Evolutionary conservation across 106 monocot species (phyloP).

Genomic region (Allium fistulosum): DNA sequence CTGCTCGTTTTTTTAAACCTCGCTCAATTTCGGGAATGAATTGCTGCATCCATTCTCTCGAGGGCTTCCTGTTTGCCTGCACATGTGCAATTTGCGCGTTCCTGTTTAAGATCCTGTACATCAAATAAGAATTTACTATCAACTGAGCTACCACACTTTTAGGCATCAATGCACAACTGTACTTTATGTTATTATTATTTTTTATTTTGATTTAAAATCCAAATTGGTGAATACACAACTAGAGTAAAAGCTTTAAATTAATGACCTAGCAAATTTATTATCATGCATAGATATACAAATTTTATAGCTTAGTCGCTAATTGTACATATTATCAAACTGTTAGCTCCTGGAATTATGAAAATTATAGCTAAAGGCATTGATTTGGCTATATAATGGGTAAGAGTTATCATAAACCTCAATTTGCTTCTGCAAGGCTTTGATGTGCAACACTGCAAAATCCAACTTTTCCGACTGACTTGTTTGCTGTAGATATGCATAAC

Average conservation of each 20-base stretch:
- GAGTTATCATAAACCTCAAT: conserved; percentile 9
- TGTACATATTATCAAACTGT: background rate
- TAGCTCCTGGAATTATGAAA: too few species aligned
- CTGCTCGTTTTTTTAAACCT: too few species aligned
- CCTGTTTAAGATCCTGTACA: conserved; percentile 5
- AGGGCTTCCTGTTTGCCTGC: conserved; percentile 4
- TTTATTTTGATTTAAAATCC: background rate
- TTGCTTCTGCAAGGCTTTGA: conserved; percentile 46
- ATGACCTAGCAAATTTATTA: background rate
- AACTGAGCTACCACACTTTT: too few species aligned
- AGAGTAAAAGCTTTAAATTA: background rate
- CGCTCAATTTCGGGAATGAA: too few species aligned
- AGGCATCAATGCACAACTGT: too few species aligned
- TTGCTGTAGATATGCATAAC: conserved; percentile 9
- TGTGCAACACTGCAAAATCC: conserved; percentile 73
- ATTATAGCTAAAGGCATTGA: too few species aligned
- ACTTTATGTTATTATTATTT: background rate
- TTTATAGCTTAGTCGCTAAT: background rate
- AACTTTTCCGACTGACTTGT: conserved; percentile 74
- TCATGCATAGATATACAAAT: background rate
- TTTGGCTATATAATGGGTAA: too few species aligned
- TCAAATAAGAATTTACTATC: too few species aligned
- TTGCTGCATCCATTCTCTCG: too few species aligned
- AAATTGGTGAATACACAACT: background rate
- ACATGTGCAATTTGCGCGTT: conserved; percentile 1